Conservation (phyloP, 805 yeast genomes). For the Priceomyces medius region DNA sequence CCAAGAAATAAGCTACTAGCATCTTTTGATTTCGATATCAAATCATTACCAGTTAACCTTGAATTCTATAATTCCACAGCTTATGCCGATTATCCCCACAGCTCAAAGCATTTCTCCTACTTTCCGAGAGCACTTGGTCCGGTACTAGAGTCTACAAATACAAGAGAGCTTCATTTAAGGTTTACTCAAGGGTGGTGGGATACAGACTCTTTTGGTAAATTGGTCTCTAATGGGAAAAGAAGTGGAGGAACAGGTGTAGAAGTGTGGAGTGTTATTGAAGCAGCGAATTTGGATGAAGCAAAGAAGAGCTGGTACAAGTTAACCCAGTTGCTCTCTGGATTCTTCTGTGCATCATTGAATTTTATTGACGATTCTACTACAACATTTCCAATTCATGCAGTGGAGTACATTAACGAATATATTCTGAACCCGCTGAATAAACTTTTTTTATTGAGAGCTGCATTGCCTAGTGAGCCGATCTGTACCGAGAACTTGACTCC, state of each 20-base stretch:
- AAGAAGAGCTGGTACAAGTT: conserved; percentile 66
- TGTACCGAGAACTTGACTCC: conserved; percentile 98
- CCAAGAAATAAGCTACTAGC: conserved; percentile 70
- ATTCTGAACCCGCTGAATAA: conserved; percentile 21
- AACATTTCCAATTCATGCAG: conserved; percentile 47
- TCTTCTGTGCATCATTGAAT: conserved; percentile 92
- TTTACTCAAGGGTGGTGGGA: conserved; percentile 98
- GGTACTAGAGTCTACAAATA: conserved; percentile 59
- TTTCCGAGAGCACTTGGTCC: conserved; percentile 86
- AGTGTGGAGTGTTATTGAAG: conserved; percentile 82
- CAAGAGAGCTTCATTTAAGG: conserved; percentile 77
- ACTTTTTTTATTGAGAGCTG: conserved; percentile 68
- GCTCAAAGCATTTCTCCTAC: conserved; percentile 51
- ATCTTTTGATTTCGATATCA: conserved; percentile 65
- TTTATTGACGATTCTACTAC: conserved; percentile 80
- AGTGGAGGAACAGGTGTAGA: conserved; percentile 97
- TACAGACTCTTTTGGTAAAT: conserved; percentile 77
- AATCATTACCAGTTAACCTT: conserved; percentile 46
- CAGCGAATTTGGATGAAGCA: conserved; percentile 53
- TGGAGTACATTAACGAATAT: conserved; percentile 23
- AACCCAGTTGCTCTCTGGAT: conserved; percentile 77
- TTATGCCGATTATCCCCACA: not conserved
- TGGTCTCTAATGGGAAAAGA: conserved; percentile 67
- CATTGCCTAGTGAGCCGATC: conserved; percentile 91
- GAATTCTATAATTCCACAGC: conserved; percentile 16